phyloP scores from a whole-genome alignment of 2,329 filamentous ascomycete genomes.

The Emmonsiellopsis sp. region DNA sequence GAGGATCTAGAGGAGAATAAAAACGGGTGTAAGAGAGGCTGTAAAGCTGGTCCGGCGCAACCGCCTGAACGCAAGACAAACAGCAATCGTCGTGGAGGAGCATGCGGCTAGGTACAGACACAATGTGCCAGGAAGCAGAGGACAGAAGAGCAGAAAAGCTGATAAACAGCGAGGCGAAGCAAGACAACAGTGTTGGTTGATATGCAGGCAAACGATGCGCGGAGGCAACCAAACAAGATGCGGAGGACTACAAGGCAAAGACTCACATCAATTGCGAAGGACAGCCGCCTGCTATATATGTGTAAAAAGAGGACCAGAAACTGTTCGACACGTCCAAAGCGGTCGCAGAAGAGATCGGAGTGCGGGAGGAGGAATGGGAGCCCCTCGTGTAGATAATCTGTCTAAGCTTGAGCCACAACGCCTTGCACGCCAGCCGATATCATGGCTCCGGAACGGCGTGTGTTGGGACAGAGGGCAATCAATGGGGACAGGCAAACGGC shows the following conservation, averaged over 20 bases:
- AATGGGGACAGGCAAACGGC: too few relatives aligned
- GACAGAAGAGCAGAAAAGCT: not conserved
- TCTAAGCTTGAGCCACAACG: too few relatives aligned
- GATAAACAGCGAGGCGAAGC: not conserved
- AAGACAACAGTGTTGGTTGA: not conserved
- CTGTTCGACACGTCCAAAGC: too few relatives aligned
- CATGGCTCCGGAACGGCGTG: too few relatives aligned
- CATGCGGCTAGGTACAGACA: not conserved
- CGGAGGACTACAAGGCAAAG: not conserved
- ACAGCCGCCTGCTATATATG: not conserved
- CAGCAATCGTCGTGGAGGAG: not conserved
- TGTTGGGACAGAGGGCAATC: too few relatives aligned
- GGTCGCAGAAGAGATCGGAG: too few relatives aligned
- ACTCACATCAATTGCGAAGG: constrained; percentile 5
- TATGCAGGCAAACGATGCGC: not conserved
- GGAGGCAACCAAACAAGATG: not conserved
- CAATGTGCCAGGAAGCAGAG: not conserved
- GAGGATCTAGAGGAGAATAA: constrained; percentile 22
- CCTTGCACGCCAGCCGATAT: too few relatives aligned
- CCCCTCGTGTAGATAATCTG: too few relatives aligned
- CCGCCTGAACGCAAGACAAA: not conserved
- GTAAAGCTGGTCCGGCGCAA: not conserved
- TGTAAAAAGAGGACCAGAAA: not conserved
- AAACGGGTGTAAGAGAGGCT: constrained; percentile 21
- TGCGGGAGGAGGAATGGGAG: too few relatives aligned